Evolutionary conservation across 306 rosid genomes (phyloP).

Genomic region (Corylus heterophylla): DNA sequence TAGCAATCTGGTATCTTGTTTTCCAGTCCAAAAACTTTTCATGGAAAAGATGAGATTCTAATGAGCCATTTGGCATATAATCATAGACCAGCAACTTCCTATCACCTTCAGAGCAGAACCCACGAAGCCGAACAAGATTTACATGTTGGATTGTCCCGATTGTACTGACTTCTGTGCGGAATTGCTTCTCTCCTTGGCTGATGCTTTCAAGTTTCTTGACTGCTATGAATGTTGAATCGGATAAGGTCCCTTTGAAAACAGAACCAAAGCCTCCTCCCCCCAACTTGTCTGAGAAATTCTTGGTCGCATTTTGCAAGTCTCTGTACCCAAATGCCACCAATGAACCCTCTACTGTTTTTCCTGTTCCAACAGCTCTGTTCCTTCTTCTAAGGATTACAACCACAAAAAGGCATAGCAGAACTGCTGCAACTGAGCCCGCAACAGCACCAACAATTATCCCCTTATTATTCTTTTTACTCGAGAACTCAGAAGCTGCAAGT

Average conservation of each 20-base stretch:
- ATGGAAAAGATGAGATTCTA: conserved; percentile 22
- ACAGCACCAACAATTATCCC: conserved; percentile 42
- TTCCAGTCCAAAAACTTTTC: conserved; percentile 24
- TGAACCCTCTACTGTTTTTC: conserved; percentile 66
- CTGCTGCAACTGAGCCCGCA: conserved; percentile 41
- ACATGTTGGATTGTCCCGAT: too few relatives aligned
- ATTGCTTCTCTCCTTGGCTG: too few relatives aligned
- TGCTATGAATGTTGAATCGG: conserved; percentile 69
- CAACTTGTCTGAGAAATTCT: conserved; percentile 80
- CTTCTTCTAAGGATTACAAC: conserved; percentile 40
- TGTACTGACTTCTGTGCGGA: too few relatives aligned
- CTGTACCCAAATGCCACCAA: conserved; percentile 67
- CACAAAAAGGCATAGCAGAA: conserved; percentile 37
- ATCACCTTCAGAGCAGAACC: too few relatives aligned
- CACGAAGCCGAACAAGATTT: too few relatives aligned
- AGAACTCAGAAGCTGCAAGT: conserved; percentile 80
- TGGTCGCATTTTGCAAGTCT: conserved; percentile 79
- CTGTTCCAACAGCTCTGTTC: conserved; percentile 33
- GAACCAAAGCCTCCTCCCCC: conserved; percentile 97
- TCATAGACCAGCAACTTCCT: not conserved
- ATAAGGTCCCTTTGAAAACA: conserved; percentile 75
- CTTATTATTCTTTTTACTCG: conserved; percentile 32
- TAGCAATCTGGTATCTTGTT: conserved; percentile 34
- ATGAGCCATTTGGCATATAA: conserved; percentile 21
- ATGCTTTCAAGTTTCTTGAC: conserved; percentile 20